Evolutionary conservation across 371 early-diverging fungal species (phyloP).

Genomic region (Globomyces sp.): DNA sequence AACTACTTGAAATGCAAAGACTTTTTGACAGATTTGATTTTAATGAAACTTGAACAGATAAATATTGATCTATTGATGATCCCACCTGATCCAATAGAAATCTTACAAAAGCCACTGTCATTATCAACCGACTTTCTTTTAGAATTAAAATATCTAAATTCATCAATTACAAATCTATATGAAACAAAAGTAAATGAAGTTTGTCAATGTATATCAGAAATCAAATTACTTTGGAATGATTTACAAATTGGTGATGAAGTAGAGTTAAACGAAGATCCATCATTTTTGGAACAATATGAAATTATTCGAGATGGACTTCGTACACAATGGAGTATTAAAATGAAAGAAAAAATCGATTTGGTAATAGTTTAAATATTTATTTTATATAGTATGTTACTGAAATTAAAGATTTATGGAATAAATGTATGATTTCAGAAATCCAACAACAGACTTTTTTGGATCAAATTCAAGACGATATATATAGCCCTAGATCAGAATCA

Average conservation of each 20-base stretch:
- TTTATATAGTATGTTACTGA: background rate
- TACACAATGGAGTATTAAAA: conserved; percentile 26
- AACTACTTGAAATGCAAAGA: conserved; percentile 2
- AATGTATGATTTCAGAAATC: conserved; percentile 27
- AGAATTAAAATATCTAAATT: background rate
- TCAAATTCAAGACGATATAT: conserved; percentile 29
- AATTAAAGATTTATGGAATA: conserved; percentile 29
- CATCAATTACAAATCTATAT: background rate
- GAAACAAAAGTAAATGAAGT: background rate
- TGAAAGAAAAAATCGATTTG: conserved; percentile 29
- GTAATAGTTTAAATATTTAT: background rate
- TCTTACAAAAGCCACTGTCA: background rate
- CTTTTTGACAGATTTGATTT: background rate
- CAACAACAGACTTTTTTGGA: conserved; percentile 34
- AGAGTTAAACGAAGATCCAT: conserved; percentile 22
- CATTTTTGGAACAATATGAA: conserved; percentile 22
- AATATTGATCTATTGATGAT: background rate
- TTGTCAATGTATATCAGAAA: conserved; percentile 26
- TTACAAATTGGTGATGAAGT: conserved; percentile 23
- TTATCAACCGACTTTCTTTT: background rate
- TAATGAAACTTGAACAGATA: background rate
- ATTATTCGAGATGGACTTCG: conserved; percentile 29
- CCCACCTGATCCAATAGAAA: background rate
- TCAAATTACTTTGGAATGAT: conserved; percentile 39
- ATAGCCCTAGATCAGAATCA: conserved; percentile 31